Conservation (phyloP, 176 grass and related monocot species). For the Oryza brachyantha region DNA sequence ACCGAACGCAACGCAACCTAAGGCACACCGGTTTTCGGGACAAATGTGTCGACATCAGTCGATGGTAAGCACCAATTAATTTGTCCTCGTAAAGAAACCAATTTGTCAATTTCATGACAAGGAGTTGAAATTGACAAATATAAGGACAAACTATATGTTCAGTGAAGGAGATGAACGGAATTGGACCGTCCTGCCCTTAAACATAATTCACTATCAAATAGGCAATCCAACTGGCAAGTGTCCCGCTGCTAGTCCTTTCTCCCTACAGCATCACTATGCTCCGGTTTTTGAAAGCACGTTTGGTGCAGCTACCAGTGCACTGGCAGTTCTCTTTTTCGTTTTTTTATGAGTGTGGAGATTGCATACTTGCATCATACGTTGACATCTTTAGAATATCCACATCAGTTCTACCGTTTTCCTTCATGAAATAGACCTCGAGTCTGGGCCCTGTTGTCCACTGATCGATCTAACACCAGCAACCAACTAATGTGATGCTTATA, state of each 20-base stretch:
- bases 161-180: too few relatives aligned
- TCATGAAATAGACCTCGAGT: neutral
- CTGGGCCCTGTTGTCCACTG: neutral
- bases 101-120: too few relatives aligned
- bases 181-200: too few relatives aligned
- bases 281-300: neutral
- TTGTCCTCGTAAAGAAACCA: neutral
- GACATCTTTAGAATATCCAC: neutral
- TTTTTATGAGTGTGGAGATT: neutral
- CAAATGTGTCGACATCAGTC: too few relatives aligned
- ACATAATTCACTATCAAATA: too few relatives aligned
- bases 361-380: conserved; percentile 15
- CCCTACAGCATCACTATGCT: neutral
- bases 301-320: conserved; percentile 5
- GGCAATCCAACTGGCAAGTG: neutral
- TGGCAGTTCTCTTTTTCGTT: neutral
- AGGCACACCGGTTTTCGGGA: too few relatives aligned
- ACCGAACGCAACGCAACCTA: too few relatives aligned
- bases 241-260: neutral
- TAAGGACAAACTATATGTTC: too few relatives aligned
- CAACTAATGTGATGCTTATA: conserved; percentile 34
- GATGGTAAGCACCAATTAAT: neutral
- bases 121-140: too few relatives aligned
- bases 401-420: conserved; percentile 3
- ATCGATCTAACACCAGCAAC: conserved; percentile 13